These are phyloP conservation scores for Auriscalpium microsporum DNA, from an alignment of 768 basidiomycete genomes.

Conservation along the genomic window DNA sequence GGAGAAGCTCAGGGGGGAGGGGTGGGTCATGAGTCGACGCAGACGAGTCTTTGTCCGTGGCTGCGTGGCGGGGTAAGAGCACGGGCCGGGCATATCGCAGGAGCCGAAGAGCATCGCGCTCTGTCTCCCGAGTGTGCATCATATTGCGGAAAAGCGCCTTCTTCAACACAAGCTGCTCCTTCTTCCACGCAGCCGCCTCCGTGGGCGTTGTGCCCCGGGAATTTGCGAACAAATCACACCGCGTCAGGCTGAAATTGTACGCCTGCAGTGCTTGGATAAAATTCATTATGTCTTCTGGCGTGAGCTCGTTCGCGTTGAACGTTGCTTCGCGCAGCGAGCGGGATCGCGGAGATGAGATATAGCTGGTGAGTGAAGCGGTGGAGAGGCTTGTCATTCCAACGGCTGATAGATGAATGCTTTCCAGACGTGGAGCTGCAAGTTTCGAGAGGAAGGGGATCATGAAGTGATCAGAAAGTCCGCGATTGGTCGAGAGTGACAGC, in stretches of 20 bases:
- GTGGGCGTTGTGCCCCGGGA: conserved; percentile 2
- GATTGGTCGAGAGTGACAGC: conserved; percentile 44
- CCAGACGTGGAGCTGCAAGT: conserved; percentile 40
- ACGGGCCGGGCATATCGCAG: conserved; percentile 42
- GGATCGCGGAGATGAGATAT: conserved; percentile 43
- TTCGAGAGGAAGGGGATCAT: conserved; percentile 38
- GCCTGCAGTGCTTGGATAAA: conserved; percentile 39
- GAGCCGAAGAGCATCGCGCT: conserved; percentile 40
- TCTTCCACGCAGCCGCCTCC: conserved; percentile 29
- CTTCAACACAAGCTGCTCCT: conserved; percentile 25
- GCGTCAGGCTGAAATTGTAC: conserved; percentile 38
- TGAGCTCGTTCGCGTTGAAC: conserved; percentile 49
- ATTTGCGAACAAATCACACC: conserved; percentile 46
- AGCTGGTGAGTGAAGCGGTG: conserved; percentile 35
- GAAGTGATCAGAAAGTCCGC: conserved; percentile 43
- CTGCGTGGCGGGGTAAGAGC: conserved; percentile 28
- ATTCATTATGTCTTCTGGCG: conserved; percentile 32
- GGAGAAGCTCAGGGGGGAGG: conserved; percentile 52
- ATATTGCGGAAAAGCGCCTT: conserved; percentile 36
- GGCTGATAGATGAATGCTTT: conserved; percentile 48
- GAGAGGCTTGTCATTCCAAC: conserved; percentile 20
- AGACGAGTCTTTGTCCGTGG: neutral
- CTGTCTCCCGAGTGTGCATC: conserved; percentile 28
- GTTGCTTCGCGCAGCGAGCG: conserved; percentile 37
- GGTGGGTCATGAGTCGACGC: conserved; percentile 1